These are phyloP conservation scores for Phaeosphaeriaceae sp. DNA, from an alignment of 2,329 filamentous ascomycete genomes.

Conservation along the genomic window DNA sequence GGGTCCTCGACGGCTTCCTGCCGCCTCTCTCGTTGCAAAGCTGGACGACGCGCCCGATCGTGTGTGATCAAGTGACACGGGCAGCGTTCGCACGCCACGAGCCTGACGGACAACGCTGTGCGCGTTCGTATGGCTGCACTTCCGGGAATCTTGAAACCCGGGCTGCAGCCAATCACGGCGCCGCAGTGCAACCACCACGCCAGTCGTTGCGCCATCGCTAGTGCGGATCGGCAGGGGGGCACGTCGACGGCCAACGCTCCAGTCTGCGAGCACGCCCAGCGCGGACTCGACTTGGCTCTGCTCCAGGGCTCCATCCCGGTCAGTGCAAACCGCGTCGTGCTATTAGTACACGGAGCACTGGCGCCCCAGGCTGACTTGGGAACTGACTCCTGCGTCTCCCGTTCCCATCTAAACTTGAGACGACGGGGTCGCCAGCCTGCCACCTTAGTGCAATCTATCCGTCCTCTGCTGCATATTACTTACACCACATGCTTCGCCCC, in stretches of 20 bases:
- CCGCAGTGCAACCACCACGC: not conserved
- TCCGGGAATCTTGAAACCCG: constrained; percentile 1
- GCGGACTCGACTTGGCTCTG: constrained; percentile 3
- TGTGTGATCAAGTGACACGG: not conserved
- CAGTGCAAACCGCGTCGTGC: constrained; percentile 6
- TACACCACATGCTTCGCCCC: not conserved
- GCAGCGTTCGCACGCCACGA: constrained; percentile 4
- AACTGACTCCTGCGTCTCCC: not conserved
- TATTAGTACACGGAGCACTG: constrained; percentile 7
- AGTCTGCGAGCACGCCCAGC: not conserved
- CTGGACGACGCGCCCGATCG: not conserved
- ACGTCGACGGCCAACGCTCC: not conserved
- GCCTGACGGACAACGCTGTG: not conserved
- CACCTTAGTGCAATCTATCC: constrained; percentile 4
- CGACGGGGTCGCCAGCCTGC: constrained; percentile 6
- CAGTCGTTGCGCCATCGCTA: constrained; percentile 11
- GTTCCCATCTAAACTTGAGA: constrained; percentile 18
- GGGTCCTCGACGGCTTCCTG: constrained; percentile 7
- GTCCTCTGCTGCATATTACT: constrained; percentile 1
- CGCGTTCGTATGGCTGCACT: not conserved
- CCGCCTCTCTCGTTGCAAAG: not conserved
- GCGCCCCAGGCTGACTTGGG: constrained; percentile 2
- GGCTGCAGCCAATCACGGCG: constrained; percentile 1
- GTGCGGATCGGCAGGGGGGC: constrained; percentile 2
- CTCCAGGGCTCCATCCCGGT: not conserved